Percentiles rank a stretch among this genome's conserved stretches.
Evolutionary conservation across 345 rosid species (phyloP).

Genomic region (Chamaenerion angustifolium): DNA sequence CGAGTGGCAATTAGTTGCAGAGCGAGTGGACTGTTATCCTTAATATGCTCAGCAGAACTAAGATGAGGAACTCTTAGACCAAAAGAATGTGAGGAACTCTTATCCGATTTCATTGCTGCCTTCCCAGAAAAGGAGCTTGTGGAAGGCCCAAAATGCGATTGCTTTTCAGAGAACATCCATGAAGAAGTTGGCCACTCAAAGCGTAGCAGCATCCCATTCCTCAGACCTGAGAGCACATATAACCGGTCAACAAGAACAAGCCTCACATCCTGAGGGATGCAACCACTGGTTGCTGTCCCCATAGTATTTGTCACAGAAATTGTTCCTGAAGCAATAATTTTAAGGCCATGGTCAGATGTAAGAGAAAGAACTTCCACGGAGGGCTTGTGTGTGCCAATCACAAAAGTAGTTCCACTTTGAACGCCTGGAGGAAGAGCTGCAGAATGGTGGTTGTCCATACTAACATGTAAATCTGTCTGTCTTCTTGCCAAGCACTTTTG

Average conservation of each 20-base stretch:
- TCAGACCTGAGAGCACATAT: constrained; percentile 79
- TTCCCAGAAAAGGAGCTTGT: constrained; percentile 19
- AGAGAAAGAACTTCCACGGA: constrained; percentile 83
- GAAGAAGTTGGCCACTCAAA: constrained; percentile 74
- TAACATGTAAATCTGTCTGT: constrained; percentile 20
- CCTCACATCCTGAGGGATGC: constrained; percentile 95
- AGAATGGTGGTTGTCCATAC: constrained; percentile 15
- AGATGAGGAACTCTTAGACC: constrained; percentile 15
- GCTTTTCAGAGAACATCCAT: constrained; percentile 20
- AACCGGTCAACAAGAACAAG: constrained; percentile 71
- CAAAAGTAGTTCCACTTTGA: constrained; percentile 47
- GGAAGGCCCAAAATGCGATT: constrained; percentile 12
- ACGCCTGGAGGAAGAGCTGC: constrained; percentile 48
- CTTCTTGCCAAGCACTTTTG: constrained; percentile 36
- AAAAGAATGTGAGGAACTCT: constrained; percentile 14
- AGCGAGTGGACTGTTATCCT: constrained; percentile 30
- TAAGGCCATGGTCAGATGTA: constrained; percentile 47
- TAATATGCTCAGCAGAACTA: constrained; percentile 14
- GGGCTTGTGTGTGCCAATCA: constrained; percentile 92
- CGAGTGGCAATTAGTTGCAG: constrained; percentile 83
- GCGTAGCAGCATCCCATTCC: constrained; percentile 97
- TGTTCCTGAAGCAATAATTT: constrained; percentile 64
- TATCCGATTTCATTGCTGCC: constrained; percentile 13
- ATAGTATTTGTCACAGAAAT: constrained; percentile 47
- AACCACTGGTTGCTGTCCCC: constrained; percentile 71